A percentile compares a stretch with the other conserved stretches of the same genome.
phyloP scores from a whole-genome alignment of 2,329 filamentous ascomycete genomes.

The Celoporthe dispersa region DNA sequence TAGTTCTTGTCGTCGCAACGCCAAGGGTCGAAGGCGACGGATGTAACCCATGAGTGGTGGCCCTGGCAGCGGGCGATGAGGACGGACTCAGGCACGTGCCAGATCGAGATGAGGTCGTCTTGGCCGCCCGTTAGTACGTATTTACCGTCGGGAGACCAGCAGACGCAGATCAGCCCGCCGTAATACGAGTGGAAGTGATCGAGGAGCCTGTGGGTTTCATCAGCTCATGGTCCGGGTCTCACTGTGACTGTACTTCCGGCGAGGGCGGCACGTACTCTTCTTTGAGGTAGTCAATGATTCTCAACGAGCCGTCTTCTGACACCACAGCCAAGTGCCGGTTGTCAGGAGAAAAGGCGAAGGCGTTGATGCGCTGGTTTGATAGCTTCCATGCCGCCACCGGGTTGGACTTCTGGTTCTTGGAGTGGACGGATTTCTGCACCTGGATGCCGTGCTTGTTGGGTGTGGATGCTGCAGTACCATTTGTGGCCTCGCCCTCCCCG shows the following conservation, averaged over 20 bases:
- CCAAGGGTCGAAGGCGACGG: slow-evolving; percentile 95
- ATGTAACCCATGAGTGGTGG: slow-evolving; percentile 93
- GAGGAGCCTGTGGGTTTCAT: slow-evolving; percentile 62
- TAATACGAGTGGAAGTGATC: slow-evolving; percentile 92
- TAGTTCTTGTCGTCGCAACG: slow-evolving; percentile 95
- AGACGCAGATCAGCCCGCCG: slow-evolving; percentile 88
- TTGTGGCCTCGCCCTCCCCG: slow-evolving; percentile 60
- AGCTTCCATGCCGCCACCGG: slow-evolving; percentile 92
- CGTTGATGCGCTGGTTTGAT: slow-evolving; percentile 87
- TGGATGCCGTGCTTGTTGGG: slow-evolving; percentile 58
- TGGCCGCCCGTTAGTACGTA: slow-evolving; percentile 95
- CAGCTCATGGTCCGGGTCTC: slow-evolving; percentile 1
- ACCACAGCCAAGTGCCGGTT: slow-evolving; percentile 85
- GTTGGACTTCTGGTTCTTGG: slow-evolving; percentile 90
- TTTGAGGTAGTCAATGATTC: slow-evolving; percentile 88
- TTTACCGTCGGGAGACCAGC: slow-evolving; percentile 96
- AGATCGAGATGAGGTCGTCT: slow-evolving; percentile 95
- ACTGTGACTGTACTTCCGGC: background rate
- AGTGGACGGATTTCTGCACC: slow-evolving; percentile 89
- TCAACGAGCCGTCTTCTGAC: slow-evolving; percentile 86
- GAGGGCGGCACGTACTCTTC: slow-evolving; percentile 74
- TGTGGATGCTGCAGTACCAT: slow-evolving; percentile 39
- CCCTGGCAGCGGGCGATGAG: slow-evolving; percentile 93
- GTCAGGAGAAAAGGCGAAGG: slow-evolving; percentile 91
- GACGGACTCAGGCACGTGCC: slow-evolving; percentile 81